Evolutionary conservation across 441 rosid genomes (phyloP), one percentile per base, ranked within the genome.

Genomic region (Gossypium trilobum): DNA sequence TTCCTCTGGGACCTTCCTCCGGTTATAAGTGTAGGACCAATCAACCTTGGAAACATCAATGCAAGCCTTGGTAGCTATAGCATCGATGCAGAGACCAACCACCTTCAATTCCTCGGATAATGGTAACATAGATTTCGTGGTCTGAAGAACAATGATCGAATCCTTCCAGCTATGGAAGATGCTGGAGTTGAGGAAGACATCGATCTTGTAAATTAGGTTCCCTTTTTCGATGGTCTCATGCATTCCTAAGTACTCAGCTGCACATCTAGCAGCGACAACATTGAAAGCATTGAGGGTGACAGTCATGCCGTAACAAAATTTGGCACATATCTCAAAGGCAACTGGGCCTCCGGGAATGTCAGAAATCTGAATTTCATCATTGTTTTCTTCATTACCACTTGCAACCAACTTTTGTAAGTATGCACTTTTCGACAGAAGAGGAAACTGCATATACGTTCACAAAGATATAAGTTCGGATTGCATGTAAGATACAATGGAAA

Each of bases 141-240:
- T 85, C 73, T 88, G 93, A 73, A 91, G 88, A 74, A 83, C 87
- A 48, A 87, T 86, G 80, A 91, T 86, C 0, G 95, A 89, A 82
- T 91, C 97, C 78, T 91, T 91, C 97, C 97, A 91, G 81, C 95
- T 85, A 60, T 81, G 88, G 55, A 85, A 91, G 55, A 89, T 81
- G 78, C 93, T 85, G 1, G 92, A 80, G 81, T 74, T 86, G 57
- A 89, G 89, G 74, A 91, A 91, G 71, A 91, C 89, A 57, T 91
- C 92, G n/a, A 88, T 81, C 80, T 91, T 89, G 85, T 87, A 87
- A 71, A 84, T 77, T 31, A 91, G 88, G 48, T 91, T 91, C 77
- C 95, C 95, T 79, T 89, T 89, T 74, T 91, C 97, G 9, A 84
- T 74, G 14, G 79, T 75, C 75, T 91, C 97, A 2, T 89, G 77